phyloP scores from a whole-genome alignment of 2,329 filamentous ascomycete species.

The Aureobasidium vineae region DNA sequence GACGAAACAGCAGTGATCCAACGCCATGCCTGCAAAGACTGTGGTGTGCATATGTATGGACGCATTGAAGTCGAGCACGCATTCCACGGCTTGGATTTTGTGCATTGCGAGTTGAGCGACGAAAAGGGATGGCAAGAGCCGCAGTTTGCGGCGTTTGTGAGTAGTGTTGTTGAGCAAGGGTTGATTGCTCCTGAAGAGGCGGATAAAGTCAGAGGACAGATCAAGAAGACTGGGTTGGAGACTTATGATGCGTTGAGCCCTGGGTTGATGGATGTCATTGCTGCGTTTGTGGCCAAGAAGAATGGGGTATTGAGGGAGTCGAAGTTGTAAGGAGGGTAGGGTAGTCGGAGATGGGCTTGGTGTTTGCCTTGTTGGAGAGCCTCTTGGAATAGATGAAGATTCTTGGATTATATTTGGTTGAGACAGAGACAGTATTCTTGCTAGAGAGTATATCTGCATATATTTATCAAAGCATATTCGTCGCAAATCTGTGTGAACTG shows the following conservation, averaged over 20 bases:
- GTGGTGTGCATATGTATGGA: constrained; percentile 62
- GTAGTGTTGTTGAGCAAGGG: constrained; percentile 66
- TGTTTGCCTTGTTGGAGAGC: too few relatives aligned
- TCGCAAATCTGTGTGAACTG: too few relatives aligned
- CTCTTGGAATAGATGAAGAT: too few relatives aligned
- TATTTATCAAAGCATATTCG: too few relatives aligned
- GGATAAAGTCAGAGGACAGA: constrained; percentile 54
- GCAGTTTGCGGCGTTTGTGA: constrained; percentile 68
- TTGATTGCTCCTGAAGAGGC: constrained; percentile 55
- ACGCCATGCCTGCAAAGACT: constrained; percentile 60
- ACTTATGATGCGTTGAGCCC: constrained; percentile 64
- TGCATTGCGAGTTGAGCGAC: constrained; percentile 61
- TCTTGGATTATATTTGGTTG: too few relatives aligned
- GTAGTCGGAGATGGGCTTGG: too few relatives aligned
- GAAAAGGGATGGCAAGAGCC: constrained; percentile 68
- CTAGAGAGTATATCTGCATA: too few relatives aligned
- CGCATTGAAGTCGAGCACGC: constrained; percentile 64
- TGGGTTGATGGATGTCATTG: constrained; percentile 57
- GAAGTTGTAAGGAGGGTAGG: constrained; percentile 23
- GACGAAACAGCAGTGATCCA: constrained; percentile 59
- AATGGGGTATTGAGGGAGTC: constrained; percentile 21
- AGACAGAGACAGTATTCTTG: too few relatives aligned
- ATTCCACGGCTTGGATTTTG: constrained; percentile 68
- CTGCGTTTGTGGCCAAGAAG: constrained; percentile 18
- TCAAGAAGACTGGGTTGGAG: constrained; percentile 57